phyloP scores from a whole-genome alignment of 768 basidiomycete species.

The Mycena galericulata region DNA sequence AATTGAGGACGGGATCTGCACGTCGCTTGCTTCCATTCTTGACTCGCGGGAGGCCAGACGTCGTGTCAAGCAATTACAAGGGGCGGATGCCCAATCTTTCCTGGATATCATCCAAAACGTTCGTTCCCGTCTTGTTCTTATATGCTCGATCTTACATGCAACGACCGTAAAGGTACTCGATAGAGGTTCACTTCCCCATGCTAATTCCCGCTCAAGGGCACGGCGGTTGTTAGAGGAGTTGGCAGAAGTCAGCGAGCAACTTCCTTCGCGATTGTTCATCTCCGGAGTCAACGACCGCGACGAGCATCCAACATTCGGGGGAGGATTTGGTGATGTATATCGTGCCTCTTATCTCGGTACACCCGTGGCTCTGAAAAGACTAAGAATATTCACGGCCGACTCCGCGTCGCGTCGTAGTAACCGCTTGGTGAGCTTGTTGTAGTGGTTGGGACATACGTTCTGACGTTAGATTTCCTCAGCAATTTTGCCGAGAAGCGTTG shows the following conservation, averaged over 20 bases:
- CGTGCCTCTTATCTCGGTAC: constrained; percentile 19
- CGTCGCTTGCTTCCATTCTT: neutral
- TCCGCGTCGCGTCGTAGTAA: constrained; percentile 6
- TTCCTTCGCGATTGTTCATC: constrained; percentile 34
- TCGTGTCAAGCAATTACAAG: neutral
- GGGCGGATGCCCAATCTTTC: neutral
- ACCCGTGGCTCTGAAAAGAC: constrained; percentile 10
- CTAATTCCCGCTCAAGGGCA: neutral
- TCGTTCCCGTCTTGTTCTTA: neutral
- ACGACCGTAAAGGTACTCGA: constrained; percentile 6
- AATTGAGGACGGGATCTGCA: neutral
- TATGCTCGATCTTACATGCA: neutral
- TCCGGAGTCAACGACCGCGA: constrained; percentile 19
- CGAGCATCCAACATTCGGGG: constrained; percentile 28
- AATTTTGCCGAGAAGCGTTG: constrained; percentile 43
- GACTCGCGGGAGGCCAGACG: neutral
- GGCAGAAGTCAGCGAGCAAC: constrained; percentile 16
- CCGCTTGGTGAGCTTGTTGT: constrained; percentile 5
- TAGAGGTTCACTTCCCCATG: neutral
- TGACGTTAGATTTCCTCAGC: constrained; percentile 22
- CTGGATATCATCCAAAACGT: constrained; percentile 9
- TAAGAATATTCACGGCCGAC: neutral
- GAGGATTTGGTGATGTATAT: too few relatives aligned
- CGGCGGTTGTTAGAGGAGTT: constrained; percentile 27
- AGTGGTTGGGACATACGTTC: neutral